Evolutionary conservation across 805 yeast species (phyloP).

Genomic region (Dipodascus geniculatus): DNA sequence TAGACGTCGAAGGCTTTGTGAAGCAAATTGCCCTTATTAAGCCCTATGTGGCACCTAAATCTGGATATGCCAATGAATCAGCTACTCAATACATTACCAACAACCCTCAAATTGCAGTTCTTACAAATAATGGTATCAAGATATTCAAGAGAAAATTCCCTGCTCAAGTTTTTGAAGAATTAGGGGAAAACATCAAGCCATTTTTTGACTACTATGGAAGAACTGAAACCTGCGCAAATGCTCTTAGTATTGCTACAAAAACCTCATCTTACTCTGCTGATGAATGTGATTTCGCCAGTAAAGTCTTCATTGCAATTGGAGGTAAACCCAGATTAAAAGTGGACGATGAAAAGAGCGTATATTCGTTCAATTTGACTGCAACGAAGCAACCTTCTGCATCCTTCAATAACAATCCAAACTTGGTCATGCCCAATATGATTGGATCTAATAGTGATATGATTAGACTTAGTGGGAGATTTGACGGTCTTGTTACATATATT

Average conservation of each 20-base stretch:
- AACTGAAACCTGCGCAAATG: slow-evolving; percentile 82
- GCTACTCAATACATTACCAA: slow-evolving; percentile 71
- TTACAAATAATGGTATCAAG: slow-evolving; percentile 70
- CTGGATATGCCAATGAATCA: slow-evolving; percentile 73
- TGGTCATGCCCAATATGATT: not conserved
- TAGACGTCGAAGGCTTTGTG: slow-evolving; percentile 48
- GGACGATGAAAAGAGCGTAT: slow-evolving; percentile 16
- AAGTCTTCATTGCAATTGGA: slow-evolving; percentile 26
- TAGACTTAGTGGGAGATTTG: slow-evolving; percentile 82
- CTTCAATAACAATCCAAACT: not conserved
- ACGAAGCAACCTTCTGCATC: not conserved
- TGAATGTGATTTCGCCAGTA: slow-evolving; percentile 28
- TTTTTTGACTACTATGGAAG: slow-evolving; percentile 73
- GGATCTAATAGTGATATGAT: slow-evolving; percentile 29
- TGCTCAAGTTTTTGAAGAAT: slow-evolving; percentile 58
- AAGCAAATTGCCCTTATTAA: slow-evolving; percentile 66
- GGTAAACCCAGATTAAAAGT: slow-evolving; percentile 24
- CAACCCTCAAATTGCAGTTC: slow-evolving; percentile 64
- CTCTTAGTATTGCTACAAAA: slow-evolving; percentile 59
- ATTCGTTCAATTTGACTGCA: not conserved
- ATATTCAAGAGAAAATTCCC: slow-evolving; percentile 72
- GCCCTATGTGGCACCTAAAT: slow-evolving; percentile 53
- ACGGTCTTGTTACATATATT: slow-evolving; percentile 70
- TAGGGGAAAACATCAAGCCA: slow-evolving; percentile 53
- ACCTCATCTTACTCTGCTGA: slow-evolving; percentile 28